These are phyloP conservation scores for Xylaria scruposa DNA, from an alignment of 495 filamentous ascomycete genomes.

Conservation along the genomic window DNA sequence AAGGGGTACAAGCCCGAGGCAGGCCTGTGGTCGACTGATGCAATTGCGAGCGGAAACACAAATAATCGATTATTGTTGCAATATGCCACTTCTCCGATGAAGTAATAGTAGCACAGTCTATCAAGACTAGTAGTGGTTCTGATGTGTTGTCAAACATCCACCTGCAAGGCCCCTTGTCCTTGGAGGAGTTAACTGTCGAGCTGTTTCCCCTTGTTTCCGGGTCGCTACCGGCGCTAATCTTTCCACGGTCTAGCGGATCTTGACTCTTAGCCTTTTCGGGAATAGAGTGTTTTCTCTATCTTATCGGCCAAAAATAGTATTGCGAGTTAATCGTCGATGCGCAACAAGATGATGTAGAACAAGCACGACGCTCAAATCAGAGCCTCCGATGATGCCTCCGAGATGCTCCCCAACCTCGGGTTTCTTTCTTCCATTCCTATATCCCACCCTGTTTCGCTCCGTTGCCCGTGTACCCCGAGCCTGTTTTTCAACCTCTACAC, in stretches of 20 bases:
- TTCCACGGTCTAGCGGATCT: not conserved
- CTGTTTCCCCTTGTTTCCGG: constrained; percentile 16
- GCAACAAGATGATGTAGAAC: not conserved
- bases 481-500: constrained; percentile 34
- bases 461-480: constrained; percentile 38
- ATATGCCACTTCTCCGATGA: not conserved
- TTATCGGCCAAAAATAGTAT: constrained; percentile 23
- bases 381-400: constrained; percentile 50
- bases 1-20: not conserved
- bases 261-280: not conserved
- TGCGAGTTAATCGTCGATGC: not conserved
- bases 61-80: not conserved
- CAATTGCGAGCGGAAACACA: constrained; percentile 1
- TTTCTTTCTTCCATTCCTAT: constrained; percentile 69
- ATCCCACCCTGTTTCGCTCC: constrained; percentile 60
- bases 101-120: not conserved
- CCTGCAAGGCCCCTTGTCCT: constrained; percentile 25
- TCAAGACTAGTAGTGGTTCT: not conserved
- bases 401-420: constrained; percentile 50
- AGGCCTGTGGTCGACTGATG: not conserved
- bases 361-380: constrained; percentile 8
- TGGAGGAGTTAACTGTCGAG: constrained; percentile 2
- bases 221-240: constrained; percentile 23
- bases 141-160: constrained; percentile 29
- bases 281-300: constrained; percentile 10